phyloP scores from a whole-genome alignment of 495 filamentous ascomycete species.

The Podospora appendiculata region DNA sequence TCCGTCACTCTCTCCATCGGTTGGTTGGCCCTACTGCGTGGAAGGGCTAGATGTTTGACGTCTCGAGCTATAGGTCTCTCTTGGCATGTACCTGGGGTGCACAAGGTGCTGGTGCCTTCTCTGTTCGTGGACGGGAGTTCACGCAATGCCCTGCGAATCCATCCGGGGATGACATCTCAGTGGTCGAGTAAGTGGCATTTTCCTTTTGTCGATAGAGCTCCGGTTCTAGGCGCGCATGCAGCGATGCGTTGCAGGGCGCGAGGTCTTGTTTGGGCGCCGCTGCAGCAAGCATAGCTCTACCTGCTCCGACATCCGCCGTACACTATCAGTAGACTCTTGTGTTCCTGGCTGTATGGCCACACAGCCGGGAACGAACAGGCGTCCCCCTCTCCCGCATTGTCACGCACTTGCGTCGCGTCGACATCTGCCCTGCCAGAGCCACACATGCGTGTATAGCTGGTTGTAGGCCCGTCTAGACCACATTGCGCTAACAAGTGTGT shows the following conservation, averaged over 20 bases:
- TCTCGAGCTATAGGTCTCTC: constrained; percentile 37
- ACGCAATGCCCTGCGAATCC: constrained; percentile 40
- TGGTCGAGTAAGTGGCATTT: constrained; percentile 53
- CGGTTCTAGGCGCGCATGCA: not conserved
- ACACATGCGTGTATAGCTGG: not conserved
- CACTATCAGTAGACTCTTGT: too few species aligned
- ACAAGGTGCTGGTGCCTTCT: constrained; percentile 47
- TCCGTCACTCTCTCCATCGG: too few species aligned
- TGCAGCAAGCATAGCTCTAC: too few species aligned
- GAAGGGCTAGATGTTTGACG: not conserved
- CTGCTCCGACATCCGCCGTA: too few species aligned
- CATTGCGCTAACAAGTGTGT: constrained; percentile 12
- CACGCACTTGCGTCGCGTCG: constrained; percentile 1
- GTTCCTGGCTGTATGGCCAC: too few species aligned
- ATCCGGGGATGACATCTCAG: constrained; percentile 26
- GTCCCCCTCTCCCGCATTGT: not conserved
- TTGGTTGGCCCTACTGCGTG: too few species aligned
- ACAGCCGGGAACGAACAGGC: not conserved
- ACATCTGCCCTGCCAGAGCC: not conserved
- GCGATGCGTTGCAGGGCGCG: not conserved
- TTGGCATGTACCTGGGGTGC: constrained; percentile 64
- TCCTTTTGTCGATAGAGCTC: not conserved
- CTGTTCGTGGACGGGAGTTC: constrained; percentile 25
- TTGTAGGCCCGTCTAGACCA: not conserved
- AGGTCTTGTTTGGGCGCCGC: not conserved